Evolutionary conservation across 768 basidiomycete genomes (phyloP), one percentile per base, ranked within the genome.

Genomic region (Pleurotus tuber-regium): DNA sequence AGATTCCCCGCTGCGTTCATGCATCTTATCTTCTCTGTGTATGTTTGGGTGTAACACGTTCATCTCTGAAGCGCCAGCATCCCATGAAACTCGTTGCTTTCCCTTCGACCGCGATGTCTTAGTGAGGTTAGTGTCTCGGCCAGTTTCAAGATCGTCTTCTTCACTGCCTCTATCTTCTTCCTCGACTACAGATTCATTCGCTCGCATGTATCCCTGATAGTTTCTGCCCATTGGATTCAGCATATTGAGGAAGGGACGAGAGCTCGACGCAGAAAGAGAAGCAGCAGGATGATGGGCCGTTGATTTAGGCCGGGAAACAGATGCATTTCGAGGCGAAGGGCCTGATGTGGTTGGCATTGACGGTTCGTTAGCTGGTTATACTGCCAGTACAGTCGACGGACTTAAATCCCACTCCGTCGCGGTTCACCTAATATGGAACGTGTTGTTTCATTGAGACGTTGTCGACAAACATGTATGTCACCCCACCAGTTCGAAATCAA

Each of bases 221-320:
- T 76, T 69, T 56, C 82, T 79, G 55, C 80, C 81, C 76, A 89
- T 85, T 30, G 90, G 88, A 64, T 92, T 92, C 29, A 93, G 73
- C 78, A 89, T 82, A 66, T 82, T 83, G 59, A 92, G 82, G 61
- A 92, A 90, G 1, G 89, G 86, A 26, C 85, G 81, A 28, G 88
- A 89, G 61, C 70, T 77, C 25, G 85, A 80, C n/a, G 71, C 70
- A 23, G 52, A 55, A 9, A 38, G 40, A 18, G 67, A 68, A 41
- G 63, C 67, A 50, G 70, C 65, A 36, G 62, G 57, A 41, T 62
- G 60, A 40, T 72, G 56, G 21, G 68, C 68, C 10, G 61, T 64
- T 47, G 74, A 70, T 31, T 66, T 61, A 12, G 68, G 66, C 52
- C 64, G 66, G 25, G 71, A 70, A 18, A 61, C 62, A 31, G 73